Base-by-base conservation (phyloP, 345 rosid species). In the Durio zibethinus region DNA sequence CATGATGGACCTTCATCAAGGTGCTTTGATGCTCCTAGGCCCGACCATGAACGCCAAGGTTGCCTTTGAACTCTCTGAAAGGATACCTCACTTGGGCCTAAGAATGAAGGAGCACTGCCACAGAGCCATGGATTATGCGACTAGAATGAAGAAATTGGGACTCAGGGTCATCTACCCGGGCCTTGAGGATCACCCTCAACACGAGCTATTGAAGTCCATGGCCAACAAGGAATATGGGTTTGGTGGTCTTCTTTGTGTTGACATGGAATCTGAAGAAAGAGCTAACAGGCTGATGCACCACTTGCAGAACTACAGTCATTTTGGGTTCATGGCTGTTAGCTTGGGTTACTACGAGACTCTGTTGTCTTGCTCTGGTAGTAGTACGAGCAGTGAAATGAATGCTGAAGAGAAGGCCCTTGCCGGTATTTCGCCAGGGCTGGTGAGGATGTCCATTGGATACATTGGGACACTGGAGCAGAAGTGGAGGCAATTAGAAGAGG, bases 21-120 rank as follows among this genome's bases (percentile, higher is more conserved):
- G 99, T 23, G 21, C 93, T 9, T 56, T 93, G 31, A 92, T 96
- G 99, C 90, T 96, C 6, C 77, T 96, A 0, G 98, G 99, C 27
- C 99, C 99, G 53, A 96, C 99, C 29, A 96, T 93, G 99, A 96
- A 96, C 57, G 86, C 99, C 12, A 96, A 93, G 77, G 97, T 92
- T 8, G 98, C 99, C 4, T 92, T 92, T 61, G 98, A 92, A 73
- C 83, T 96, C 2, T 92, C 97, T 0, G 97, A 92, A 65, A 85
- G 99, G 35, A 82, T 96, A 63, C 99, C 99, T 62, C 98, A 96
- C 78, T 77, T 93, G 75, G 85, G 88, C 79, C 86, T 96, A 4
- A 86, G 99, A 69, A 90, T 96, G 93, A 96, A 83, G 76, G 99
- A 92, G 83, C 99, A 96, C 23, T 85, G 97, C 90, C 79, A 72